Conservation (phyloP, 495 filamentous ascomycete species). For the Neurospora africana region DNA sequence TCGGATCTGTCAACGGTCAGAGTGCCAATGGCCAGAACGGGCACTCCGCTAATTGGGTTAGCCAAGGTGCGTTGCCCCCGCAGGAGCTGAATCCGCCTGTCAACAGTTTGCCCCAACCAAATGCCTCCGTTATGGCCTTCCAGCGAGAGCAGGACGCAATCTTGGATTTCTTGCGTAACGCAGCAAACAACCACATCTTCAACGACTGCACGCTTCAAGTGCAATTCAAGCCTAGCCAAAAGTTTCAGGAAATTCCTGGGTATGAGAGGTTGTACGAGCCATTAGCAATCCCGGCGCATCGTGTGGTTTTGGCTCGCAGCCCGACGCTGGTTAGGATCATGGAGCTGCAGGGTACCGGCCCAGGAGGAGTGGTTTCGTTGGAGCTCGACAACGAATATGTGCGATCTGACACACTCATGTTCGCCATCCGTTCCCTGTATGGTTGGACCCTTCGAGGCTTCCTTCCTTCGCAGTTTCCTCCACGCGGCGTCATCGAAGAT, state of each 20-base stretch:
- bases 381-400: conserved; percentile 38
- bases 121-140: neutral
- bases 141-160: conserved; percentile 24
- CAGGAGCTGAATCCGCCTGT: conserved; percentile 8
- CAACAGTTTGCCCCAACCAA: neutral
- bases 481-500: conserved; percentile 24
- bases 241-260: conserved; percentile 35
- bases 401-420: conserved; percentile 37
- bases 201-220: conserved; percentile 42
- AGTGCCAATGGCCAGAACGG: conserved; percentile 4
- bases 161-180: conserved; percentile 26
- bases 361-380: conserved; percentile 27
- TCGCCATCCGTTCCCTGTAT: conserved; percentile 39
- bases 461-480: conserved; percentile 10
- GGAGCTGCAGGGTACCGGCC: conserved; percentile 8
- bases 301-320: conserved; percentile 42
- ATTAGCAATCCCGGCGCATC: conserved; percentile 37
- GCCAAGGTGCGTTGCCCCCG: conserved; percentile 1
- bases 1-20: conserved; percentile 11
- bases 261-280: conserved; percentile 26
- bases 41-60: neutral
- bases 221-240: conserved; percentile 24
- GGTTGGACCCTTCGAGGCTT: conserved; percentile 21
- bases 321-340: conserved; percentile 22
- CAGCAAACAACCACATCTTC: conserved; percentile 29